Base-by-base conservation (phyloP, 257 asterid genomes). In the Fraxinus anomala region DNA sequence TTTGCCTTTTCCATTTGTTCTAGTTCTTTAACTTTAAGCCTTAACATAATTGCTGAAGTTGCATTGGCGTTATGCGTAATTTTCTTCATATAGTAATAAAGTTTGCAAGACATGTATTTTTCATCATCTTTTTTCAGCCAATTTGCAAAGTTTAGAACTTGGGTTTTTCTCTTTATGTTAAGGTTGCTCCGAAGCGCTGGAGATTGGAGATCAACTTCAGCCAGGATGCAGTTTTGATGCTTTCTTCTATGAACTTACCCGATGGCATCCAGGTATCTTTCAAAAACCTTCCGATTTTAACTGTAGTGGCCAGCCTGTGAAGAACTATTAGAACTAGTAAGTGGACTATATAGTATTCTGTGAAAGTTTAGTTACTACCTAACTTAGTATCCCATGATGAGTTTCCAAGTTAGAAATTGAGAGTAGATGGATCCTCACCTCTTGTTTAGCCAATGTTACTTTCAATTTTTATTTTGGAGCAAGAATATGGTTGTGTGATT, bases 161-260 rank as follows among this genome's bases (percentile, higher is more conserved):
- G 65, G 73, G 40, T 13, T 37, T 34, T 14, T 31, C 24, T 37
- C 21, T 17, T 16, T 70, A 19, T 79, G 73, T 76, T 19, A 71
- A 95, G 99, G 96, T 93, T 84, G 97, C 97, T 54, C 94, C 94
- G 10, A 95, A 95, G 88, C 92, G 99, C 63, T 93, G 98, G 99
- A 93, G 89, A 84, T 78, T 93, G 89, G 98, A 93, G 87, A 89
- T 95, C 80, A 93, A 95, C 84, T 92, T 88, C 80, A 89, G 89
- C 84, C 98, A 90, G 87, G 96, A 89, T 81, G 99, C 99, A 0
- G 97, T 93, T 21, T 87, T 95, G 82, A 93, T 93, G 99, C 94
- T 93, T 87, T 95, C 99, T 56, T 93, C 97, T 0, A 91, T 95
- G 97, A 91, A 90, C 86, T 88, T 95, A 73, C 99, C 98, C 13